Conservation (phyloP, 1,284 basidiomycete genomes). For the Butyriboletus appendiculatus region DNA sequence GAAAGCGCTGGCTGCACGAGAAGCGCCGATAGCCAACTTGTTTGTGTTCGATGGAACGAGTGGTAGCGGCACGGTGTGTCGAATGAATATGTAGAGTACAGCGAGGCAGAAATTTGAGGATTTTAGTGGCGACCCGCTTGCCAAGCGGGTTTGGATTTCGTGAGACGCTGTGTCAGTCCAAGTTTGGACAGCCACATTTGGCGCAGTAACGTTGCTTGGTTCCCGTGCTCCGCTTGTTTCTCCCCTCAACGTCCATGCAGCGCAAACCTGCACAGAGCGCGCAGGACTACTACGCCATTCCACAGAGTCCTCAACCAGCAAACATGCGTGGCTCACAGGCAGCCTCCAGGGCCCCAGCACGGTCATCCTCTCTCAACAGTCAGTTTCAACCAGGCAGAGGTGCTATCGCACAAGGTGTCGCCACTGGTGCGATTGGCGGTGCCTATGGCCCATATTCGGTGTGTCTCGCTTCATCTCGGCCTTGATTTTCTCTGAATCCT, state of each 20-base stretch:
- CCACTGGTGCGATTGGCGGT: constrained; percentile 69
- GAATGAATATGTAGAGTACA: constrained; percentile 46
- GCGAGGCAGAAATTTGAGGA: background rate
- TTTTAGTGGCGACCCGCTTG: background rate
- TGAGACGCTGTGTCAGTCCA: constrained; percentile 17
- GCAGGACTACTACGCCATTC: constrained; percentile 49
- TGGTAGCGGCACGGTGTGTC: constrained; percentile 69
- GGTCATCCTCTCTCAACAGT: constrained; percentile 32
- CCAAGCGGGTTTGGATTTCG: background rate
- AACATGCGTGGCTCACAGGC: constrained; percentile 34
- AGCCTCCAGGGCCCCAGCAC: constrained; percentile 29
- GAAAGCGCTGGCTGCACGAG: constrained; percentile 87
- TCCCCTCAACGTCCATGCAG: constrained; percentile 32
- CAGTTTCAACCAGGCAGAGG: constrained; percentile 45
- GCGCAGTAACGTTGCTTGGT: constrained; percentile 8
- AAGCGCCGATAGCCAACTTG: constrained; percentile 91
- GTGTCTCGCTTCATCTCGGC: constrained; percentile 30
- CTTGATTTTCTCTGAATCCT: background rate
- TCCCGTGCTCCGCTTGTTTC: constrained; percentile 11
- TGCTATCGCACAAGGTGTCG: constrained; percentile 67
- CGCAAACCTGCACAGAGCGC: constrained; percentile 28
- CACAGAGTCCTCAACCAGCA: constrained; percentile 45
- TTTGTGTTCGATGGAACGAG: constrained; percentile 87
- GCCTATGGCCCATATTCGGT: constrained; percentile 83
- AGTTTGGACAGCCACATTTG: constrained; percentile 29